phyloP scores from a whole-genome alignment of 305 asterid genomes.

The Solanum aculeatissimum region DNA sequence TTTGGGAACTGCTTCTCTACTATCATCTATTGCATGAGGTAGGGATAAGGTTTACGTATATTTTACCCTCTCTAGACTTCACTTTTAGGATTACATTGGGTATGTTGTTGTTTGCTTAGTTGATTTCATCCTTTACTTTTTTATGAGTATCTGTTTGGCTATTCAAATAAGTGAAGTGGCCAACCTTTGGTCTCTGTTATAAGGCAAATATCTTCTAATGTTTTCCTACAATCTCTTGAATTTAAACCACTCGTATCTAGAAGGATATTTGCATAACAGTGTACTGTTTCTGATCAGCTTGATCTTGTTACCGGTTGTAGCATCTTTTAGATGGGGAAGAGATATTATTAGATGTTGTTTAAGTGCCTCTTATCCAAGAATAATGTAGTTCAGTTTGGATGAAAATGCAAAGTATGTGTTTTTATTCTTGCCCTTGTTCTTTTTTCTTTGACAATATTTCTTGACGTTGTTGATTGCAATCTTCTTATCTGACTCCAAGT shows the following conservation, averaged over 20 bases:
- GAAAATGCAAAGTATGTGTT: neutral
- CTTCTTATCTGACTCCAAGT: neutral
- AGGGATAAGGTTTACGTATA: neutral
- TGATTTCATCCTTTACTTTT: neutral
- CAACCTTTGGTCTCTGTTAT: neutral
- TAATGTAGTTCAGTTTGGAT: neutral
- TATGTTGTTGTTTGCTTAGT: neutral
- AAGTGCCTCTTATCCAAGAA: neutral
- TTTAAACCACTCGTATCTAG: neutral
- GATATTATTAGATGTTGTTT: neutral
- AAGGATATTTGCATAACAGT: neutral
- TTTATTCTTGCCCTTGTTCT: too few species aligned
- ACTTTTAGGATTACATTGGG: neutral
- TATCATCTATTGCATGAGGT: too few species aligned
- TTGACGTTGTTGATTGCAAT: neutral
- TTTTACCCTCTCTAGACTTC: neutral
- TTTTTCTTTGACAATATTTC: neutral
- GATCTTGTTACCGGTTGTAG: neutral
- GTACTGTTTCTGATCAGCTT: neutral
- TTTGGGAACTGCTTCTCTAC: too few species aligned
- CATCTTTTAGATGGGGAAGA: neutral
- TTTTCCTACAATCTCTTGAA: neutral
- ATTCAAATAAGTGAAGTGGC: neutral
- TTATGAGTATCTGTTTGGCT: neutral
- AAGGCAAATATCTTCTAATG: neutral